A percentile compares a stretch with the other conserved stretches of the same genome.
These are phyloP conservation scores for Aspergillus coremiiformis DNA, from an alignment of 495 filamentous ascomycete species.

Conservation along the genomic window DNA sequence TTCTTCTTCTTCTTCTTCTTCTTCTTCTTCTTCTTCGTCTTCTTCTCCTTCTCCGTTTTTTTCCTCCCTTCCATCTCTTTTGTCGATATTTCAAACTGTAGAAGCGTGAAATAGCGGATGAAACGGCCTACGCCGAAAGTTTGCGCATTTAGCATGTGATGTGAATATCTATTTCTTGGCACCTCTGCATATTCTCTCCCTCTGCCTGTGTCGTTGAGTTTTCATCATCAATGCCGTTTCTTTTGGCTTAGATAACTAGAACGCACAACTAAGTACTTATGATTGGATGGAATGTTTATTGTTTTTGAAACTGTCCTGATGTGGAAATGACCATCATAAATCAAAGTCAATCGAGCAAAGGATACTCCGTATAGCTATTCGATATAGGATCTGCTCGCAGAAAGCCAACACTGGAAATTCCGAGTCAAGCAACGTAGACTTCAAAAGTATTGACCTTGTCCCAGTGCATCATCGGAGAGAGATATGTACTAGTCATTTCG, in stretches of 20 bases:
- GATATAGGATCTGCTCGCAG: neutral
- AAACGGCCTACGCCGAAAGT: conserved; percentile 23
- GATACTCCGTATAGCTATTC: too few relatives aligned
- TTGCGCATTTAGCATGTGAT: conserved; percentile 41
- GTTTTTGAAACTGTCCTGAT: conserved; percentile 1
- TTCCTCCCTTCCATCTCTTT: conserved; percentile 1
- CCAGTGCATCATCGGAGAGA: neutral
- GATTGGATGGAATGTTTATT: neutral
- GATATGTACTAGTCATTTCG: neutral
- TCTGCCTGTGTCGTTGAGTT: conserved; percentile 1
- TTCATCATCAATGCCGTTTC: conserved; percentile 1
- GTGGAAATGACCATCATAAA: conserved; percentile 11
- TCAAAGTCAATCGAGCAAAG: too few relatives aligned
- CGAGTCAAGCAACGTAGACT: neutral
- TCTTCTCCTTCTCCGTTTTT: conserved; percentile 5
- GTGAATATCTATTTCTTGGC: conserved; percentile 30
- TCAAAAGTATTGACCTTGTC: neutral
- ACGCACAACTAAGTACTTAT: conserved; percentile 1
- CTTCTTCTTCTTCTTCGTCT: conserved; percentile 5
- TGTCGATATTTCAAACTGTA: neutral
- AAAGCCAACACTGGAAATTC: too few relatives aligned
- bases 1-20: conserved; percentile 5
- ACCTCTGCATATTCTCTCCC: conserved; percentile 23
- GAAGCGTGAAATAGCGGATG: conserved; percentile 16
- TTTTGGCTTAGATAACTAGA: conserved; percentile 11